Base-by-base conservation (phyloP, 306 rosid genomes). In the Acacia confusa region DNA sequence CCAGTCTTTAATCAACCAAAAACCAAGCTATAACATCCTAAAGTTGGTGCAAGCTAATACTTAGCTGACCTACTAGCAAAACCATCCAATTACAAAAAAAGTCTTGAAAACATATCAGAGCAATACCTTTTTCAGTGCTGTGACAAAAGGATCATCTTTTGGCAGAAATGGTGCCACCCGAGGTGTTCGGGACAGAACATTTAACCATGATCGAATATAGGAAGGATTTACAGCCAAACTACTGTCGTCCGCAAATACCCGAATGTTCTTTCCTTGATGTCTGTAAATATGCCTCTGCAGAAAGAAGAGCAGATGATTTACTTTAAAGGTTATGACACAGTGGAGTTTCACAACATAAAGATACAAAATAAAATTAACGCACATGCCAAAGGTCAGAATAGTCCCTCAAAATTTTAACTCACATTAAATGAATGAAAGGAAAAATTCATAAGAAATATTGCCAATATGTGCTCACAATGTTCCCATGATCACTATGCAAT, bases 121-220 rank as follows among this genome's bases (percentile, higher is more conserved):
- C 14, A 13, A 34, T 88, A 95, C 99, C 99, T 96, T 96, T 87
- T 91, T 92, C 65, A 93, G 86, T 7, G 98, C 97, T 83, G 81
- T 82, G 77, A 96, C 78, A 85, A 92, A 78, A 50, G 97, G 98
- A 74, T 93, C 94, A 61, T 86, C 92, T 91, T 93, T 96, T 12
- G 96, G 79, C 55, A 96, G 81, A 89, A 93, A 96, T 38, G 99
- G 98, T 48, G 99, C 98, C 68, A 96, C 97, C 84, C 99, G 93
- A 72, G 99, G 94, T 13, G 94, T 92, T 87, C 40, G 91, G 41
- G 99, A 92, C 91, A 93, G 81, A 61, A 91, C 84, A 85, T 93
- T 91, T 92, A 93, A 87, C 99, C 99, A 96, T 12, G 97, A 89
- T 50, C 66, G 85, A 70, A 93, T 82, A 84, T 93, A 96, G 40